These are phyloP conservation scores for Fragilariopsis cylindrus DNA, from an alignment of 108 stramenopile species.

Conservation along the genomic window DNA sequence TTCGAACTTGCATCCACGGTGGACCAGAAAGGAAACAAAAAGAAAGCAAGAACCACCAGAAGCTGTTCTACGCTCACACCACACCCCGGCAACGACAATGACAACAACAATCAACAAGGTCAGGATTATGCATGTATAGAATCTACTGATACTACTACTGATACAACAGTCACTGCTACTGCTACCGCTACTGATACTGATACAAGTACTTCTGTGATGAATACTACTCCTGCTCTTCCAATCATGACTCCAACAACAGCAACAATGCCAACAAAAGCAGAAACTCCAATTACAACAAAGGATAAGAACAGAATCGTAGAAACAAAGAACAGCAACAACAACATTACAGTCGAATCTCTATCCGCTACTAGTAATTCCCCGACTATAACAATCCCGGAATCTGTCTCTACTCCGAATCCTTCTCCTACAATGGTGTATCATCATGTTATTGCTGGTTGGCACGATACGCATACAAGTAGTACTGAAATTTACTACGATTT, in stretches of 20 bases:
- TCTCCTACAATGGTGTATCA: background rate
- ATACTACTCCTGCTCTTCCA: too few relatives aligned
- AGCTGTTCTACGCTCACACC: too few relatives aligned
- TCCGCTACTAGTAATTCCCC: background rate
- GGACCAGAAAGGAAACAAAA: background rate
- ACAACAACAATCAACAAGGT: too few relatives aligned
- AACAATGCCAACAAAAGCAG: background rate
- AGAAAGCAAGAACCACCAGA: background rate
- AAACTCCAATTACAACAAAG: background rate
- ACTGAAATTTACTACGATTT: background rate
- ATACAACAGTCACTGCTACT: too few relatives aligned
- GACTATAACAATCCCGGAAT: too few relatives aligned
- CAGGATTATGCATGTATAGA: too few relatives aligned
- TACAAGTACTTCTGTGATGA: too few relatives aligned
- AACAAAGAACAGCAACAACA: background rate
- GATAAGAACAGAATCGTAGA: background rate
- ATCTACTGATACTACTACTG: too few relatives aligned
- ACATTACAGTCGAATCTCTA: background rate
- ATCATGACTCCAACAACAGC: too few relatives aligned
- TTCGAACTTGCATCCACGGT: background rate
- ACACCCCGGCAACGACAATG: too few relatives aligned
- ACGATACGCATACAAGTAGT: background rate
- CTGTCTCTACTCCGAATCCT: too few relatives aligned
- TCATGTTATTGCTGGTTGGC: constrained; percentile 9
- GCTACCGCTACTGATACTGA: too few relatives aligned